Base-by-base conservation (phyloP, 2,329 filamentous ascomycete genomes). In the Westerdykella ornata region DNA sequence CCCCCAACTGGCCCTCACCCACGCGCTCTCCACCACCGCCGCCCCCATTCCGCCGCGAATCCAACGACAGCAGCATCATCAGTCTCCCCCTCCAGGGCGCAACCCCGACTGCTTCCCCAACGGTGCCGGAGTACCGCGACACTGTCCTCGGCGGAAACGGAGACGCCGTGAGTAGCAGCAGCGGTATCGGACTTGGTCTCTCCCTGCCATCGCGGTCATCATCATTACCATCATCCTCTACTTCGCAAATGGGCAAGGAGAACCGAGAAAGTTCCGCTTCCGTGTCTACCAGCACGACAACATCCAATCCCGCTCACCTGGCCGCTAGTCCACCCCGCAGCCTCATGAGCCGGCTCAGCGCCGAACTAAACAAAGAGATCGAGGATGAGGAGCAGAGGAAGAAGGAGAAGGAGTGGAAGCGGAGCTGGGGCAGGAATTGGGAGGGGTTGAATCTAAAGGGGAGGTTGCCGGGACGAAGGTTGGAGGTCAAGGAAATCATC, bases 391-490 rank as follows among this genome's bases (percentile, higher is more conserved):
- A 48, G 46, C 45, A 44, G 15, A 18, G 12, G 30, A 14, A 17
- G 30, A 33, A 33, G 16, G 30, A 33, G 30, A 17, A 33, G 8
- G 30, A 14, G n/a, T 14, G n/a, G 45, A 42, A 37, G 31, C 47
- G 52, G 44, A 60, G 57, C 7, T 26, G 22, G 22, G 22, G 22
- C 4, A 26, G 22, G 22, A 26, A 26, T 26, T 26, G 22, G 47
- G 52, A 49, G 47, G 58, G 54, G 34, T 62, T 59, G 58, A 60
- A 47, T 40, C 46, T 60, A 32, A 56, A 59, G 30, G 49, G 51
- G 12, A 45, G 50, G 28, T 47, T 63, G 41, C 47, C 44, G 6
- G 42, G 47, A 18, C 15, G 39, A 30, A 43, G 51, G 8, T 53
- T 51, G 39, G 57, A 56, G n/a, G 45, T 60, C 7, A 56, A 45